Percentiles rank a stretch among this genome's conserved stretches.
These are phyloP conservation scores for Neonectria punicea DNA, from an alignment of 2,329 filamentous ascomycete genomes.

Conservation along the genomic window DNA sequence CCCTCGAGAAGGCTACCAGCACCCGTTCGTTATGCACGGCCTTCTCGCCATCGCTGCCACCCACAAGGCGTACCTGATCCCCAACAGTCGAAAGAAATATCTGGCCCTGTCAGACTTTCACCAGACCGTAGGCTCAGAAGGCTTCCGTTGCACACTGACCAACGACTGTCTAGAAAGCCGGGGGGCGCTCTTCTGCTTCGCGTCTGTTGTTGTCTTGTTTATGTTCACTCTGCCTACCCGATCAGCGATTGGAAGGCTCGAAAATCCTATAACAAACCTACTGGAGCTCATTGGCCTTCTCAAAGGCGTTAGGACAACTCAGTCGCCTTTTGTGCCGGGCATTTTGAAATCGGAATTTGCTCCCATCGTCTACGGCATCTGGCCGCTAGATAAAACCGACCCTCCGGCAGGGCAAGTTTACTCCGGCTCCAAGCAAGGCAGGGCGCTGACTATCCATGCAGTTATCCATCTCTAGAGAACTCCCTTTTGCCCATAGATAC, in stretches of 20 bases:
- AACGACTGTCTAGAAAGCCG: conserved; percentile 33
- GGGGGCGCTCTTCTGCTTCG: conserved; percentile 53
- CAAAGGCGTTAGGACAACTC: conserved; percentile 35
- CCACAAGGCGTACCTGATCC: conserved; percentile 46
- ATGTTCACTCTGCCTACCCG: conserved; percentile 40
- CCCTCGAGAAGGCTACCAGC: conserved; percentile 42
- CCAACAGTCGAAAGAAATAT: conserved; percentile 38
- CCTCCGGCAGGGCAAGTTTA: conserved; percentile 3
- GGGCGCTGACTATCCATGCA: conserved; percentile 1
- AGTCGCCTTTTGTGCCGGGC: conserved; percentile 28
- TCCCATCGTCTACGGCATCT: conserved; percentile 37
- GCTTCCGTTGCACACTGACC: conserved; percentile 39
- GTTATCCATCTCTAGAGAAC: conserved; percentile 31
- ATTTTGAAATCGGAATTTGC: conserved; percentile 40
- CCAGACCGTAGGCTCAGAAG: conserved; percentile 44
- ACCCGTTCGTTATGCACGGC: conserved; percentile 46
- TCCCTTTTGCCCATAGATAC: conserved; percentile 36
- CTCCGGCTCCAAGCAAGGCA: too few species aligned
- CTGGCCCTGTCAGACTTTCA: conserved; percentile 44
- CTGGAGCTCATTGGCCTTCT: conserved; percentile 36
- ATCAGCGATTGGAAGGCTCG: conserved; percentile 27
- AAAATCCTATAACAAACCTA: conserved; percentile 35
- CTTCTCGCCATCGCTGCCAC: conserved; percentile 44
- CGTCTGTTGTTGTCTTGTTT: conserved; percentile 45
- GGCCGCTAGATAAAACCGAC: conserved; percentile 20